A percentile compares a stretch with the other conserved stretches of the same genome.
Conservation (phyloP, 2,329 filamentous ascomycete genomes). For the Fusarium sp. region DNA sequence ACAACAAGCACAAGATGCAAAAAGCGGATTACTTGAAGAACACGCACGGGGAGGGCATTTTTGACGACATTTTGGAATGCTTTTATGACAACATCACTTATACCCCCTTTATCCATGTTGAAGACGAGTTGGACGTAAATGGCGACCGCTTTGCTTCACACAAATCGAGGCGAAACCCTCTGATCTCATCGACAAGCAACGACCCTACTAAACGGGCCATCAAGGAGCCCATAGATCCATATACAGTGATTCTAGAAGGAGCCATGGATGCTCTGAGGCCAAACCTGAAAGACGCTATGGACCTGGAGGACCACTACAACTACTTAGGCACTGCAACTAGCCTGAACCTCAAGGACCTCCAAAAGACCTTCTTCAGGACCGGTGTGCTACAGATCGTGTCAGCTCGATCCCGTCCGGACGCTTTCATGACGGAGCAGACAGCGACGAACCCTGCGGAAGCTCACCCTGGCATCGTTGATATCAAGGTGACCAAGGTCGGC, state of each 20-base stretch:
- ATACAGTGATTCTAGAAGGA: conserved; percentile 91
- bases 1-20: conserved; percentile 99
- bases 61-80: conserved; percentile 91
- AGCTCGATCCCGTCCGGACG: conserved; percentile 90
- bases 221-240: conserved; percentile 93
- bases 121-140: conserved; percentile 87
- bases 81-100: conserved; percentile 99
- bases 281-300: conserved; percentile 90
- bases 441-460: conserved; percentile 87
- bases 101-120: conserved; percentile 97
- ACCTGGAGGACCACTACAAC: conserved; percentile 90
- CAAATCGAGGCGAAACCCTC: conserved; percentile 76
- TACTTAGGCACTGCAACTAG: conserved; percentile 82
- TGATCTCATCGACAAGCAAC: conserved; percentile 72
- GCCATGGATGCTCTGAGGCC: conserved; percentile 87
- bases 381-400: conserved; percentile 96
- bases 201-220: conserved; percentile 68
- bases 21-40: conserved; percentile 96
- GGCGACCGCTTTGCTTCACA: conserved; percentile 78
- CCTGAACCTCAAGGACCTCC: conserved; percentile 83
- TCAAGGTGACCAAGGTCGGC: conserved; percentile 97
- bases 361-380: conserved; percentile 90
- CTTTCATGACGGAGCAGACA: conserved; percentile 91
- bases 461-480: conserved; percentile 93
- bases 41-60: conserved; percentile 90